Conservation (phyloP, 2,329 filamentous ascomycete genomes). For the Ophiostoma ips region DNA sequence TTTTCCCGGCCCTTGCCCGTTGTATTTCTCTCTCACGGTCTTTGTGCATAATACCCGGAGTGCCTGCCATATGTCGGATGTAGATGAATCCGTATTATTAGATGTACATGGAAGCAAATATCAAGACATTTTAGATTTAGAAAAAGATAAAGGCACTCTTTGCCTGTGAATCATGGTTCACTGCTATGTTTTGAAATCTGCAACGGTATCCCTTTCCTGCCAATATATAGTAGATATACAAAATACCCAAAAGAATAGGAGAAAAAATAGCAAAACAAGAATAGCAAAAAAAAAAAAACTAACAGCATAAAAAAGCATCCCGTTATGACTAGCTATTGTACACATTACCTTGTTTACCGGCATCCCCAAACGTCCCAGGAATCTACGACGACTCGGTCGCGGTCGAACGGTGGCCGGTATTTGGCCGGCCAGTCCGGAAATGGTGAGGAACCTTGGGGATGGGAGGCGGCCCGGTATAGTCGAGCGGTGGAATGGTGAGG, state of each 20-base stretch:
- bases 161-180: too few species aligned
- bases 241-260: too few species aligned
- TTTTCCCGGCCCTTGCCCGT: too few species aligned
- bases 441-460: slow-evolving; percentile 9
- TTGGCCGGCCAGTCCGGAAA: slow-evolving; percentile 9
- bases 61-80: slow-evolving; percentile 1
- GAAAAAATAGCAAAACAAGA: too few species aligned
- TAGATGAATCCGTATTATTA: slow-evolving; percentile 1
- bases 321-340: too few species aligned
- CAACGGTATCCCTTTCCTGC: too few species aligned
- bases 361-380: too few species aligned
- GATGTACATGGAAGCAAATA: too few species aligned
- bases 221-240: too few species aligned
- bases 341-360: slow-evolving; percentile 2
- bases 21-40: slow-evolving; percentile 1
- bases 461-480: slow-evolving; percentile 14
- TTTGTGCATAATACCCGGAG: slow-evolving; percentile 6
- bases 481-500: slow-evolving; percentile 64
- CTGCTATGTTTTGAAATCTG: too few species aligned
- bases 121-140: too few species aligned
- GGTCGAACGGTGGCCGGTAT: slow-evolving; percentile 5
- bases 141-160: too few species aligned
- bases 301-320: background rate
- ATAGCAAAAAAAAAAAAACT: background rate
- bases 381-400: slow-evolving; percentile 6